These are phyloP conservation scores for Fusarium nisikadoi DNA, from an alignment of 2,329 filamentous ascomycete genomes.

Conservation along the genomic window DNA sequence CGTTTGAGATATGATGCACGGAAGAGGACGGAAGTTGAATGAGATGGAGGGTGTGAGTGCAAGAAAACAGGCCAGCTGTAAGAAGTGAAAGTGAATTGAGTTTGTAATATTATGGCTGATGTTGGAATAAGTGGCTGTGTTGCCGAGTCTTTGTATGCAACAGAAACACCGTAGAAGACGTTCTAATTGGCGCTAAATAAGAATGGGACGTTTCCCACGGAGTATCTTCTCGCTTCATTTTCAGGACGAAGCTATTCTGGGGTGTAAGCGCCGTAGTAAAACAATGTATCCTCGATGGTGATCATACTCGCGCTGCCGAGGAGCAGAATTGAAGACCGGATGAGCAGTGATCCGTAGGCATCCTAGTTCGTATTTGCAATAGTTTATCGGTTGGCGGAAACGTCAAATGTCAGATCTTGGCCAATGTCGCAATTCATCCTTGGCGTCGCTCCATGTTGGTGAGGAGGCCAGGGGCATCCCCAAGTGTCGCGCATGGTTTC, in stretches of 20 bases:
- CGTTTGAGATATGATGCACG: neutral
- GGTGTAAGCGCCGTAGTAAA: neutral
- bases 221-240: neutral
- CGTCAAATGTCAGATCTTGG: neutral
- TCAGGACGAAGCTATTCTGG: neutral
- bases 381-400: neutral
- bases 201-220: neutral
- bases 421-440: neutral
- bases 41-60: neutral
- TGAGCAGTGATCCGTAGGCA: neutral
- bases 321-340: neutral
- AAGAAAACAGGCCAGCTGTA: neutral
- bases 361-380: rapidly evolving
- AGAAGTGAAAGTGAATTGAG: neutral
- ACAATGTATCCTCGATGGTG: neutral
- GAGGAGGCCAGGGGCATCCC: constrained; percentile 18
- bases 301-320: neutral
- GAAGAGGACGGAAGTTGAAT: neutral
- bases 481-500: constrained; percentile 19
- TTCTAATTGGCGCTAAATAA: neutral
- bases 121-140: neutral
- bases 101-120: neutral
- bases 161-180: neutral
- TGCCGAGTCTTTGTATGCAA: neutral
- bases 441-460: neutral